A percentile compares a stretch with the other conserved stretches of the same genome.
These are phyloP conservation scores for Zoysia japonica DNA, from an alignment of 176 grass and related monocot genomes.

Conservation along the genomic window DNA sequence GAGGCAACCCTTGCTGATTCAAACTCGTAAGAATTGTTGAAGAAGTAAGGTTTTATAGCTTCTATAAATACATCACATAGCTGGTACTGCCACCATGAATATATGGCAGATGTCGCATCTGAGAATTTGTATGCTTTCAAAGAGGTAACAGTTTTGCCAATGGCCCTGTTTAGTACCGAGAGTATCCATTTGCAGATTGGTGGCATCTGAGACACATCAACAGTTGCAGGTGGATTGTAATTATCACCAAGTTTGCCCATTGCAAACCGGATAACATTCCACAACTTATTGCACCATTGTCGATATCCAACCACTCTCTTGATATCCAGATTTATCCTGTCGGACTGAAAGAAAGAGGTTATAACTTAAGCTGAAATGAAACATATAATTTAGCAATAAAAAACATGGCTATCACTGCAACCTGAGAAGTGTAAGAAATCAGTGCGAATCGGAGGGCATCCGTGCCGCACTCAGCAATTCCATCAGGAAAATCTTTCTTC, in stretches of 20 bases:
- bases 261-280: slow-evolving; percentile 91
- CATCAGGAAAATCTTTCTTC: slow-evolving; percentile 81
- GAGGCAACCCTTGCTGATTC: slow-evolving; percentile 66
- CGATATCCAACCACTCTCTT: slow-evolving; percentile 81
- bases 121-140: slow-evolving; percentile 87
- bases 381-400: background rate
- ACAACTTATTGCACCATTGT: slow-evolving; percentile 95
- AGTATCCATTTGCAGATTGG: slow-evolving; percentile 89
- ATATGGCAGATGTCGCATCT: slow-evolving; percentile 86
- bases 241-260: slow-evolving; percentile 80
- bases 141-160: slow-evolving; percentile 67
- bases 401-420: slow-evolving; percentile 34
- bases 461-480: slow-evolving; percentile 90
- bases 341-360: slow-evolving; percentile 54
- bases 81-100: slow-evolving; percentile 90
- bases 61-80: slow-evolving; percentile 95
- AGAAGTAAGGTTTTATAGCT: slow-evolving; percentile 84
- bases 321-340: slow-evolving; percentile 96
- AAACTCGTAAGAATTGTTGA: slow-evolving; percentile 61
- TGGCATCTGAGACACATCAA: slow-evolving; percentile 62
- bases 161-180: slow-evolving; percentile 75
- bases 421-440: slow-evolving; percentile 81
- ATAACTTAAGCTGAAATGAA: slow-evolving; percentile 22
- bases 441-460: slow-evolving; percentile 89
- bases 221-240: slow-evolving; percentile 63